phyloP scores from a whole-genome alignment of 2,329 filamentous ascomycete genomes.

The Grosmannia huntii region DNA sequence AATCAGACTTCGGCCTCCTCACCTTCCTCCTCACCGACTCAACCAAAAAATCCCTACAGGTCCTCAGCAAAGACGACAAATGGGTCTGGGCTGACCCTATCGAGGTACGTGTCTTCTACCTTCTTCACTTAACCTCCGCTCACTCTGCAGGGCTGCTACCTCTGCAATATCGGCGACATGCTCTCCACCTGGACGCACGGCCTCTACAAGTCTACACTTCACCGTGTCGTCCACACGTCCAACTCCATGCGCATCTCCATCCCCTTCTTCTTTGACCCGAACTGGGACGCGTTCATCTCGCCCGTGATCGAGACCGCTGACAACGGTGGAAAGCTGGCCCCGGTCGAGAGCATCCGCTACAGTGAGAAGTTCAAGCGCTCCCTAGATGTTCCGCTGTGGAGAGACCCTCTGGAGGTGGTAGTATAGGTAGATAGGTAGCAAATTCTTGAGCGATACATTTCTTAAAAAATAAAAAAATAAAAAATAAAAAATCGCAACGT shows the following conservation, averaged over 20 bases:
- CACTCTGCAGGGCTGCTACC: conserved; percentile 24
- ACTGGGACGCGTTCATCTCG: conserved; percentile 25
- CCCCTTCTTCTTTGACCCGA: conserved; percentile 42
- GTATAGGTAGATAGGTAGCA: not conserved
- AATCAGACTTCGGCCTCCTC: conserved; percentile 2
- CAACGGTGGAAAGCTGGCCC: conserved; percentile 20
- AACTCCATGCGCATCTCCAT: conserved; percentile 26
- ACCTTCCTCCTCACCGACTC: conserved; percentile 4
- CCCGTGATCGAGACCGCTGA: conserved; percentile 26
- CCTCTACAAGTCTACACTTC: conserved; percentile 33
- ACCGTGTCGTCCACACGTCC: conserved; percentile 33
- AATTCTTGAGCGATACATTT: too few relatives aligned
- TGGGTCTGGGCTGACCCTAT: conserved; percentile 30
- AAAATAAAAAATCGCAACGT: too few relatives aligned
- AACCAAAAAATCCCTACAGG: conserved; percentile 18
- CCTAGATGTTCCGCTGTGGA: conserved; percentile 1
- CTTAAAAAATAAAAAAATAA: too few relatives aligned
- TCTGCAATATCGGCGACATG: conserved; percentile 40
- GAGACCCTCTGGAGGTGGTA: not conserved
- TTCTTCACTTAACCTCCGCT: not conserved
- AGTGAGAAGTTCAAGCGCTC: conserved; percentile 3
- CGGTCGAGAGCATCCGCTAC: conserved; percentile 27
- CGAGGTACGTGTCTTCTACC: not conserved
- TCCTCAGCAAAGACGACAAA: conserved; percentile 27
- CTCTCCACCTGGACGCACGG: conserved; percentile 35